Evolutionary conservation across 2,329 filamentous ascomycete species (phyloP), one percentile per base, ranked within the genome.

Genomic region (Exophiala bonariae): DNA sequence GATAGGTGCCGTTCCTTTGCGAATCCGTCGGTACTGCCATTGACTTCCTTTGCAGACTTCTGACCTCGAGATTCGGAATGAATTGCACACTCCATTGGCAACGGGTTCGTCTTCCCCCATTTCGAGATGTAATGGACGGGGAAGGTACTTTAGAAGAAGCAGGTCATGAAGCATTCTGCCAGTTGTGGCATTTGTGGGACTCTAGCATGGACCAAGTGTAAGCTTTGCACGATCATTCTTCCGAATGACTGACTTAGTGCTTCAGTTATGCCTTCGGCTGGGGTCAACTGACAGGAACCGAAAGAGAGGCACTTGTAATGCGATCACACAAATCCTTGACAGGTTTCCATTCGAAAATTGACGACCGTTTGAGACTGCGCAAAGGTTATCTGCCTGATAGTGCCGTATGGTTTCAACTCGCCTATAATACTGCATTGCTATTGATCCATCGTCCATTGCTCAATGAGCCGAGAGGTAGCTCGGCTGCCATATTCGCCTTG

Each of bases 151-250:
- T 37, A 7, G 35, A 37, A 16, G 35, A 37, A 20, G 35, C 35
- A 8, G 35, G 10, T 4, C 35, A 37, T 37, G 35, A 37, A 7
- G 9, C 35, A 7, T 37, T 37, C 35, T 37, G 35, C 35, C 16
- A 37, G 18, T 22, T 37, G 18, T 37, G 35, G 35, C 35, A 37
- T 22, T n/a, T 37, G 35, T 37, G 35, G 35, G 35, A 37, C 17
- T 37, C 35, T 4, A 17, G 35, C 9, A 37, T 37, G 35, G 35
- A 37, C 18, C 35, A 37, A 37, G 35, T 37, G 35, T 37, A 22
- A 37, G 35, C 9, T 16, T 19, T 20, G 10, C 7, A n/a, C n/a
- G n/a, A n/a, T n/a, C n/a, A n/a, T n/a, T n/a, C n/a, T n/a, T n/a
- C n/a, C n/a, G n/a, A n/a, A n/a, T n/a, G 13, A 14, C 14, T 34